Base-by-base conservation (phyloP, 2,329 filamentous ascomycete genomes). In the Hypoxylon sp. region DNA sequence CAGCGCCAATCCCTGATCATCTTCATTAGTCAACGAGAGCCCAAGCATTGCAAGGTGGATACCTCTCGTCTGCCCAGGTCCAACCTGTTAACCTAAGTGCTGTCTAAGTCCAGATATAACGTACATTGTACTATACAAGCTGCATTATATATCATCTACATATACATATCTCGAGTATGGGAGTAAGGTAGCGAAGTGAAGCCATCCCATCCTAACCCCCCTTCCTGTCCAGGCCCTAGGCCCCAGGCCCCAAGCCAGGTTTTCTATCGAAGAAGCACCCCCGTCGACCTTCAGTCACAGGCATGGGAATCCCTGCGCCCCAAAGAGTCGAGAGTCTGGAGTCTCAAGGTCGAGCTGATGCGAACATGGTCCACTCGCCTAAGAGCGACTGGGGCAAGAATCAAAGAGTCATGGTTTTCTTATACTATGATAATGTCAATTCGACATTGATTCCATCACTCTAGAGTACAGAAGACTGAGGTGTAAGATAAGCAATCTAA, bases 11-110 rank as follows among this genome's bases (percentile, higher is more conserved):
- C 65, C 65, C 59, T 67, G 62, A 56, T 53, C 62, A 58, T 67
- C 61, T 49, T 67, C 44, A 67, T 65, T 67, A 67, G 61, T 64
- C 47, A 61, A 59, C 43, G 37, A 54, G 19, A 64, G 51, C 55
- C 52, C 58, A 67, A 56, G 65, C 62, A 65, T 62, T 67, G 64
- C 61, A 64, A 56, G 28, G 64, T 67, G 61, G 64, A 57, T 62
- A 67, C 57, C 20, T 24, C 26, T 32, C 17, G 30, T 37, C 26
- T 22, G 24, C 19, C 47, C 30, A 19, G 24, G 28, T 37, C 28
- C 28, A 55, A 30, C 46, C 39, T 41, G 37, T 41, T 41, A 19
- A 41, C 37, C 37, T 41, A 41, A 41, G 37, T 39, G 34, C 34
- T 39, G 17, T 41, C n/a, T 56, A 56, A 61, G 55, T 51, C 51